Conservation (phyloP, 148 eudicot species). For the Nyssa sinensis region DNA sequence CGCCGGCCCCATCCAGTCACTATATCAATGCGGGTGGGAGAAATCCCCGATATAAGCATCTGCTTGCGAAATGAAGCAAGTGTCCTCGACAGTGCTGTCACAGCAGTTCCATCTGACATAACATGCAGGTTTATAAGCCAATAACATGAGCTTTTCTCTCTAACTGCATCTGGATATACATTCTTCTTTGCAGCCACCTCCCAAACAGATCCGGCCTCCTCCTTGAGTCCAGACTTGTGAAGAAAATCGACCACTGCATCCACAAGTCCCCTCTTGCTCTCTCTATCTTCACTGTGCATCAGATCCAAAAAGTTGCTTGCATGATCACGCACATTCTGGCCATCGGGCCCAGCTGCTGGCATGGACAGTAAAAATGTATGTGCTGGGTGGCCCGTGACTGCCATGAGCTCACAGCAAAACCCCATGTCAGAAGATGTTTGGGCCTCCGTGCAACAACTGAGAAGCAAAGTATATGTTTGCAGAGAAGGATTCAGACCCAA, state of each 20-base stretch:
- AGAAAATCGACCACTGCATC: slow-evolving; percentile 92
- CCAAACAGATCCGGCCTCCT: slow-evolving; percentile 98
- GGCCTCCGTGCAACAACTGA: slow-evolving; percentile 93
- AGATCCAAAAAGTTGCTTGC: slow-evolving; percentile 62
- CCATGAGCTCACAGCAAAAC: slow-evolving; percentile 89
- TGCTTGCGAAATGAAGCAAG: slow-evolving; percentile 73
- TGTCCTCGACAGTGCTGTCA: slow-evolving; percentile 90
- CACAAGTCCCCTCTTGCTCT: slow-evolving; percentile 88
- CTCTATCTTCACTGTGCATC: slow-evolving; percentile 97
- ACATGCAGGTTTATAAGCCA: slow-evolving; percentile 98
- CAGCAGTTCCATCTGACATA: slow-evolving; percentile 99
- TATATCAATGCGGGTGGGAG: slow-evolving; percentile 79
- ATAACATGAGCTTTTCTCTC: slow-evolving; percentile 64
- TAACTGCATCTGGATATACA: slow-evolving; percentile 85
- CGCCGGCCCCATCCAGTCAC: slow-evolving; percentile 98
- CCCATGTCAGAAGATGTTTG: slow-evolving; percentile 72
- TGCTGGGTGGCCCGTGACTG: slow-evolving; percentile 88
- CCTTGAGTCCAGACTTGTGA: slow-evolving; percentile 89
- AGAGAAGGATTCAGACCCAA: slow-evolving; percentile 83
- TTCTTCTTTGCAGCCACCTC: slow-evolving; percentile 94
- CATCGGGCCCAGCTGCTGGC: slow-evolving; percentile 87
- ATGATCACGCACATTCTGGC: slow-evolving; percentile 84
- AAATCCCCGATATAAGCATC: slow-evolving; percentile 57
- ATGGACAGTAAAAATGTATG: slow-evolving; percentile 68
- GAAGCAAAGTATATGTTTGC: slow-evolving; percentile 87